phyloP scores from a whole-genome alignment of 257 asterid species.

The Paulownia fortunei region DNA sequence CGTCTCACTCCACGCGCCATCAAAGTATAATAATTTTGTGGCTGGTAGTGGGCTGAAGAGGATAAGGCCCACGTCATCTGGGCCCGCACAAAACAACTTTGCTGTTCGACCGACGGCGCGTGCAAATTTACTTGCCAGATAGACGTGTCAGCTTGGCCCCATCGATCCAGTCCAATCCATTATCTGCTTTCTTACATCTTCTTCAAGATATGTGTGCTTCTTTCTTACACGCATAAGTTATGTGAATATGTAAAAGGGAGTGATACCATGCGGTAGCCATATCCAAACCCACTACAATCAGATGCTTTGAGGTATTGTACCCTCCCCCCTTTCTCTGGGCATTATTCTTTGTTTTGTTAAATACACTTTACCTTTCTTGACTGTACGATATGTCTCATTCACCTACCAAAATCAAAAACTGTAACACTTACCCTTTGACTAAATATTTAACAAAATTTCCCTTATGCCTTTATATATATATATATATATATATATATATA shows the following conservation, averaged over 20 bases:
- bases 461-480: too few species aligned
- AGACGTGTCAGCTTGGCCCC: constrained; percentile 15
- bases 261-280: not conserved
- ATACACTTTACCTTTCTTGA: too few species aligned
- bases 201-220: constrained; percentile 7
- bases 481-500: too few species aligned
- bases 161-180: constrained; percentile 1
- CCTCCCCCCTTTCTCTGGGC: not conserved
- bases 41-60: not conserved
- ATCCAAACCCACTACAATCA: not conserved
- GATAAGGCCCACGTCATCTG: constrained; percentile 31
- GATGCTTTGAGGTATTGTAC: constrained; percentile 22
- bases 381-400: too few species aligned
- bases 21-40: not conserved
- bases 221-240: constrained; percentile 23
- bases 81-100: not conserved
- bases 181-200: not conserved
- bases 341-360: too few species aligned
- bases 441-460: too few species aligned
- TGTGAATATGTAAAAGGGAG: not conserved
- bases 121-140: constrained; percentile 7
- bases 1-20: not conserved
- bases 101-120: constrained; percentile 21
- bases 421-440: too few species aligned
- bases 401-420: too few species aligned